Conservation (phyloP, 495 filamentous ascomycete genomes). For the Daldinia childiae region DNA sequence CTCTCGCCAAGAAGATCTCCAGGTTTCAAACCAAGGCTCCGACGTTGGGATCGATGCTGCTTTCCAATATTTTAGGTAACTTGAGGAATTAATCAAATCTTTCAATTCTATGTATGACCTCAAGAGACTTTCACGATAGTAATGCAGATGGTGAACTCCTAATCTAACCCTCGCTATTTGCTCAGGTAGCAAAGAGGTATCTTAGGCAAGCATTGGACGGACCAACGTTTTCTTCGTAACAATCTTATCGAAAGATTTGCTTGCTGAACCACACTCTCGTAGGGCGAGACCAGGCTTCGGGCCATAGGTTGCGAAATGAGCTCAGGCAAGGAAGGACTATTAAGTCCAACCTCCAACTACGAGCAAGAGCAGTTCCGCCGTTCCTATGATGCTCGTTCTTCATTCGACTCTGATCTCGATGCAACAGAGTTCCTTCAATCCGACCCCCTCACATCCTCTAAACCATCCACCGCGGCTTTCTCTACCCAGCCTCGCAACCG, state of each 20-base stretch:
- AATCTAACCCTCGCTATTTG: background rate
- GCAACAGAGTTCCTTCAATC: constrained; percentile 53
- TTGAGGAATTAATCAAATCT: background rate
- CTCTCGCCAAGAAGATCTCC: background rate
- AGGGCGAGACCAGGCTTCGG: background rate
- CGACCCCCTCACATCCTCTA: constrained; percentile 38
- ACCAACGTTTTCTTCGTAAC: background rate
- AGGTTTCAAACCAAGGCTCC: background rate
- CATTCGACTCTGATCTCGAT: constrained; percentile 51
- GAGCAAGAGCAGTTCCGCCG: constrained; percentile 35
- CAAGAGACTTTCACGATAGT: background rate
- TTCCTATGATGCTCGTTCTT: constrained; percentile 44
- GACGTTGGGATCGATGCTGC: background rate
- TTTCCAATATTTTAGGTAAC: background rate
- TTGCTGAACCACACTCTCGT: background rate
- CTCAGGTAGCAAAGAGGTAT: background rate
- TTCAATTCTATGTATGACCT: background rate
- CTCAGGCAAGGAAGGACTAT: background rate
- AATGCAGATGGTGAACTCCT: background rate
- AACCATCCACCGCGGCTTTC: constrained; percentile 23
- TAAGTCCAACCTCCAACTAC: background rate
- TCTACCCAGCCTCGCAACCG: background rate
- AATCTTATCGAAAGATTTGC: background rate
- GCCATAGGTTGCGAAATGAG: background rate
- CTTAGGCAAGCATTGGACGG: background rate